phyloP scores from a whole-genome alignment of 129 eudicot genomes.

The Smallanthus sonchifolius region DNA sequence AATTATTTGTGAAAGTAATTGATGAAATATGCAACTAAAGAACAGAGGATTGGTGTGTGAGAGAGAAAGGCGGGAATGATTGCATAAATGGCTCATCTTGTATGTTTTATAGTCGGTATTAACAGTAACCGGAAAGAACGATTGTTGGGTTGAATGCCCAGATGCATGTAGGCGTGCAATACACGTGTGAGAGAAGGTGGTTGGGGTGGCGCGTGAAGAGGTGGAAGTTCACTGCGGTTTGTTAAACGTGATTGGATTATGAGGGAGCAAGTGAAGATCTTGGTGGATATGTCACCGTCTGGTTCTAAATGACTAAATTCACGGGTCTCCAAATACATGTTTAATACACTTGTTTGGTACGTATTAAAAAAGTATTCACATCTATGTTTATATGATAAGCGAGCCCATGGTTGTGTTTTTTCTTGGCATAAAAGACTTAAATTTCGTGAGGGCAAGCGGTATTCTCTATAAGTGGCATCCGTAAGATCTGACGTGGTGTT shows the following conservation, averaged over 20 bases:
- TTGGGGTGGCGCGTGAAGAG: background rate
- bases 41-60: background rate
- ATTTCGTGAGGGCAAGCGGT: too few species aligned
- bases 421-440: too few species aligned
- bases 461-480: too few species aligned
- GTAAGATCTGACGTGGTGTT: too few species aligned
- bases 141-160: background rate
- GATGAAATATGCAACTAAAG: background rate
- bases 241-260: background rate
- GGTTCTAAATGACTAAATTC: background rate
- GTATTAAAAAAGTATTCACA: background rate
- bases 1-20: background rate
- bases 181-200: background rate
- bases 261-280: constrained; percentile 14
- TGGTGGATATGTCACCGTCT: background rate
- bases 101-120: background rate
- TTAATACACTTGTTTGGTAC: background rate
- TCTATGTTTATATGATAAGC: too few species aligned
- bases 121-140: background rate
- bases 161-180: background rate
- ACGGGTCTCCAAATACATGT: background rate
- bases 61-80: constrained; percentile 18
- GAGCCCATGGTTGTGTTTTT: too few species aligned
- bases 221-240: background rate
- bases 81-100: constrained; percentile 17